Evolutionary conservation across 371 early-diverging fungal genomes (phyloP).

Genomic region (Edhazardia aedis): DNA sequence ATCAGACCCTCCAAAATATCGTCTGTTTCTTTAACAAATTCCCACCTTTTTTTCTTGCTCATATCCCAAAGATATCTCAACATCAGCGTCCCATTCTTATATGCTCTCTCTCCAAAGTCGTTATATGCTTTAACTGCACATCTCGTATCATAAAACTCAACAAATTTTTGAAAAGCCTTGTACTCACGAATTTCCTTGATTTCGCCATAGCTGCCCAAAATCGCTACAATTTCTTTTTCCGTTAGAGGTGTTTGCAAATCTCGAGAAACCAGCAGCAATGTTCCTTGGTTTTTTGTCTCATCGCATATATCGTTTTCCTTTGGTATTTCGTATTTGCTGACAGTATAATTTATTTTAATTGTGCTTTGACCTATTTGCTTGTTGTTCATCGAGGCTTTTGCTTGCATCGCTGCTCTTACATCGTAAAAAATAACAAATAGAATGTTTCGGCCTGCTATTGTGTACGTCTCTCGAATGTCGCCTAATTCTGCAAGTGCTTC

Average conservation of each 20-base stretch:
- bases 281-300: constrained; percentile 37
- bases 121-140: constrained; percentile 20
- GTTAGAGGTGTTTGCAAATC: constrained; percentile 3
- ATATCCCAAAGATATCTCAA: constrained; percentile 32
- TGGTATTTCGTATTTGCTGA: constrained; percentile 39
- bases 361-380: not conserved
- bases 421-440: constrained; percentile 42
- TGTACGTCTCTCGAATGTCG: too few species aligned
- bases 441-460: constrained; percentile 20
- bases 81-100: constrained; percentile 4
- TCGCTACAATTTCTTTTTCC: constrained; percentile 12
- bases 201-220: constrained; percentile 22
- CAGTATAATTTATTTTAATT: constrained; percentile 23
- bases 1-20: constrained; percentile 5
- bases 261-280: constrained; percentile 18
- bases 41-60: constrained; percentile 13
- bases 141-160: constrained; percentile 40
- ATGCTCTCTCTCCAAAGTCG: constrained; percentile 9
- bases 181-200: constrained; percentile 30
- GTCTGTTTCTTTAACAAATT: constrained; percentile 25
- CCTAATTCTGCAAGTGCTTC: too few species aligned
- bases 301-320: constrained; percentile 38
- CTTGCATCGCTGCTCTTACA: constrained; percentile 15
- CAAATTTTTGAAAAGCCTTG: constrained; percentile 26
- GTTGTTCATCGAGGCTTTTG: not conserved